Base-by-base conservation (phyloP, 2,329 filamentous ascomycete genomes). In the Capronia americana region DNA sequence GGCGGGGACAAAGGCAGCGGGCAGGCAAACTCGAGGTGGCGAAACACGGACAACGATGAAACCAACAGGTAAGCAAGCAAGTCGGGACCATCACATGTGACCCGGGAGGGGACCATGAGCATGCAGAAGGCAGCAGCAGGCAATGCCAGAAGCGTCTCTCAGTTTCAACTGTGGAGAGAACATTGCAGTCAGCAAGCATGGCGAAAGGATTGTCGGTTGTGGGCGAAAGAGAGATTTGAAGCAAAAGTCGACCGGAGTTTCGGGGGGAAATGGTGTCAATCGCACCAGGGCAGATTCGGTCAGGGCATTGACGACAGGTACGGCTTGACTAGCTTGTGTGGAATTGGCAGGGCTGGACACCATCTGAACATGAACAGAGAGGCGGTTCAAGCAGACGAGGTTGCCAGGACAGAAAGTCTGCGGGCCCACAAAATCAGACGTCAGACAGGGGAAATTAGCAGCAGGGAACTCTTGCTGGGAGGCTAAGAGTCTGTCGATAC, bases 1-100 rank as follows among this genome's bases (percentile, higher is more conserved):
- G 11, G 48, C 48, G 48, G 48, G 48, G 48, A 28, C 23, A 20
- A 32, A 34, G 28, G 53, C 26, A 55, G 53, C 28, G 28, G 51
- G 53, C 28, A 55, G 53, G 53, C 53, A 55, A 55, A 55, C 17
- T 30, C 24, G 23, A 5, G 53, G 53, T 55, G 53, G 53, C 53
- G 26, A 55, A 55, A 28, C 48, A 10, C 20, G 20, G 48, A 53
- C 14, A 53, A 6, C 28, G 23, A 55, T 30, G 53, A 12, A 10
- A 32, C n/a, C 53, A 55, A 34, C 28, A 34, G 53, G 53, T 53
- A 55, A 55, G 24, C 4, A 55, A 30, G 17, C 8, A 55, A 30
- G 38, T n/a, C 6, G 38, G 17, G 5, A n/a, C 38, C 38, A 8
- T 44, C 53, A 55, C 53, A 55, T 32, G 28, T 55, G 53, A 55